These are phyloP conservation scores for Pezizomycotina sp. DNA, from an alignment of 2,329 filamentous ascomycete species.

Conservation along the genomic window DNA sequence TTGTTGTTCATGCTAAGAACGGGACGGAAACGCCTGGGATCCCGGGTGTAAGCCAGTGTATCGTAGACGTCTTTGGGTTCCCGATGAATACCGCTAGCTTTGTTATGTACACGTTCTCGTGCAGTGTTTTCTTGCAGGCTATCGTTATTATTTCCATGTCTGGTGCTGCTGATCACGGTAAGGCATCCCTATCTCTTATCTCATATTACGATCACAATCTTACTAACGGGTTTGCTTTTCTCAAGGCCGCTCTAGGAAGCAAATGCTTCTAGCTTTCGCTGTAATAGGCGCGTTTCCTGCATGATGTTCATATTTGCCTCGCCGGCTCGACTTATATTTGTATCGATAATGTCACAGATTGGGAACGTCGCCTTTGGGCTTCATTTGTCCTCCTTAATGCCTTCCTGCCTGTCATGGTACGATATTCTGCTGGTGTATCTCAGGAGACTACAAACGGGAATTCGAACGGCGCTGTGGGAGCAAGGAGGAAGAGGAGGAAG, in stretches of 20 bases:
- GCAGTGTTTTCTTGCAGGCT: constrained; percentile 45
- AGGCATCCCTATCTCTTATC: constrained; percentile 22
- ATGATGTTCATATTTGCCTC: constrained; percentile 76
- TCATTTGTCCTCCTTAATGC: constrained; percentile 93
- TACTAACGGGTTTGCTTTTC: not conserved
- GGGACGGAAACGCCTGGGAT: constrained; percentile 4
- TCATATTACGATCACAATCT: not conserved
- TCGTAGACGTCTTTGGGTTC: constrained; percentile 63
- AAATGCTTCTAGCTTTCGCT: constrained; percentile 68
- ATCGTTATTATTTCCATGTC: constrained; percentile 82
- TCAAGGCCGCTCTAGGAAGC: constrained; percentile 53
- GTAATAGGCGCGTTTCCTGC: constrained; percentile 60
- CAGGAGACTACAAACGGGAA: not conserved
- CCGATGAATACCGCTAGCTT: constrained; percentile 94
- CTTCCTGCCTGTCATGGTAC: constrained; percentile 77
- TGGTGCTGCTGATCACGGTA: constrained; percentile 85
- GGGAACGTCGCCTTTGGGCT: constrained; percentile 90
- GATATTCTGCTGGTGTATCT: constrained; percentile 51
- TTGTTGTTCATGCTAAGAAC: too few species aligned
- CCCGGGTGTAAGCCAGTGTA: constrained; percentile 53
- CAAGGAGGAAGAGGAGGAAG: not conserved
- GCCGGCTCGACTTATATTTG: constrained; percentile 61
- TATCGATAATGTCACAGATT: constrained; percentile 68
- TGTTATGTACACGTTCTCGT: constrained; percentile 94
- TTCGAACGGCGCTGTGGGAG: not conserved